phyloP scores from a whole-genome alignment of 148 eudicot genomes.

The Vaccinium corymbosum region DNA sequence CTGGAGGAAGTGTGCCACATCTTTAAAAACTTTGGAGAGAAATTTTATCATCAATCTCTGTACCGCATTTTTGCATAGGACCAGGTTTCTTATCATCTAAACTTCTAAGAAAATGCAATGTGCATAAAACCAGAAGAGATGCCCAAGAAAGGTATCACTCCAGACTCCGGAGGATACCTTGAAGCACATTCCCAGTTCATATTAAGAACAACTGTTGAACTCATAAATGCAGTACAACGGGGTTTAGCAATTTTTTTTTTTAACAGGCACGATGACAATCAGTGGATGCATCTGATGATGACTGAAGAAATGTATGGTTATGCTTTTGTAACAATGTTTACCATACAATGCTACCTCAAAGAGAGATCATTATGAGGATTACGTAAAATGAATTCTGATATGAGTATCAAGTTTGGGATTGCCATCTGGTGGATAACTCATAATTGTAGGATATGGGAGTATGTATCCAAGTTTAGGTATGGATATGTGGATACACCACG shows the following conservation, averaged over 20 bases:
- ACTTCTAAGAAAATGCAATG: background rate
- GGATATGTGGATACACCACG: background rate
- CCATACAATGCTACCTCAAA: background rate
- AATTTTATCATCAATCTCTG: background rate
- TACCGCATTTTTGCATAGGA: background rate
- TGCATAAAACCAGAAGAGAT: constrained; percentile 4
- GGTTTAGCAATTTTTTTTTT: too few species aligned
- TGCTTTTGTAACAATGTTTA: background rate
- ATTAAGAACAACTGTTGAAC: background rate
- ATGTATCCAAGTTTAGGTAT: background rate
- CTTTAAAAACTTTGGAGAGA: background rate
- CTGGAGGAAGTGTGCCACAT: background rate
- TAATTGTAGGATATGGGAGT: background rate
- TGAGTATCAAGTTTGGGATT: background rate
- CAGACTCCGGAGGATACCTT: background rate
- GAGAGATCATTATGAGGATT: background rate
- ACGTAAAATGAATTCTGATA: background rate
- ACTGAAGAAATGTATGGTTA: background rate
- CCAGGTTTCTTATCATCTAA: background rate
- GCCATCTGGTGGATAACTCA: background rate
- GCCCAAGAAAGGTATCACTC: background rate
- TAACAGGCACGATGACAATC: background rate
- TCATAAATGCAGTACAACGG: background rate
- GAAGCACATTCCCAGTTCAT: background rate
- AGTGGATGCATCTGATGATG: background rate